Evolutionary conservation across 345 rosid species (phyloP), one percentile per base, ranked within the genome.

Genomic region (Pugionium dolabratum): DNA sequence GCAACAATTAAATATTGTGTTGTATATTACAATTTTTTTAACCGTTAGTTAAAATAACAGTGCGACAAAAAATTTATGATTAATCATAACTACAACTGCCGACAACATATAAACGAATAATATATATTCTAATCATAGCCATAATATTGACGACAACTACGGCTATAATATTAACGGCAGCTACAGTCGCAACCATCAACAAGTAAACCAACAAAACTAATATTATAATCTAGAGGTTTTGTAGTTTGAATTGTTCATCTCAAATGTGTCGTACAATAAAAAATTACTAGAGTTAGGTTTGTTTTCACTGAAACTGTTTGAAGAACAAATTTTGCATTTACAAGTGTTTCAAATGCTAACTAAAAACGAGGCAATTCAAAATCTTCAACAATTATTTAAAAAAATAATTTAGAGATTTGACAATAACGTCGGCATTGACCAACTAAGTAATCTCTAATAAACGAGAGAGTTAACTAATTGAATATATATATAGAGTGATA

Each of bases 391-490:
- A 63, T 9, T 36, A 18, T 53, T n/a, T 51, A 5, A 41, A 37
- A 41, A 37, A 50, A 28, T 11, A 50, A 52, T 4, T 26, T 29
- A 34, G n/a, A 42, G 60, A 27, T 44, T 53, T 62, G 74, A 54
- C 42, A 54, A 36, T 70, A 54, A 62, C 69, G 59, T 63, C 10
- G 37, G 9, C 39, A 44, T 32, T 40, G 51, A 71, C 62, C 63
- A 62, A 39, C 57, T 26, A 71, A 39, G 34, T 52, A 59, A 34
- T 4, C 27, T 41, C 26, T 27, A 27, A 46, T 53, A 70, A 54
- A 62, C 75, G 45, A 71, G 57, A 29, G 31, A 62, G 49, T 42
- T 52, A 11, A 47, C 46, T 64, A 53, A 58, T 27, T 56, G 46
- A 18, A 18, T 35, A 6, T 30, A 10, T 39, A 25, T 59, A 11